phyloP scores from a whole-genome alignment of 2,329 filamentous ascomycete species.

The Fusarium lyarnte region DNA sequence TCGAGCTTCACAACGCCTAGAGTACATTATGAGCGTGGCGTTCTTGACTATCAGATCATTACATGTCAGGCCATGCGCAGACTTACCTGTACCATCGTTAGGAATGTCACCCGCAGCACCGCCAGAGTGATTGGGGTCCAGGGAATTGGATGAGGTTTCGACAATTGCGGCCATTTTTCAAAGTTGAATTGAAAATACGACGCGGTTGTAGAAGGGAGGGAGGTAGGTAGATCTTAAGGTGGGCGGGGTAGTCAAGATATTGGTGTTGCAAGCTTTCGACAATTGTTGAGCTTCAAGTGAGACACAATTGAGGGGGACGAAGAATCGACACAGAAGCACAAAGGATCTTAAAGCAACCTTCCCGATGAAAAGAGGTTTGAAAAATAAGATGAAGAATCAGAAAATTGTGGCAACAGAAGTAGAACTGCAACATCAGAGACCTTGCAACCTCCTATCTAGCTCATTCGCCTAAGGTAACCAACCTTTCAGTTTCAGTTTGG shows the following conservation, averaged over 20 bases:
- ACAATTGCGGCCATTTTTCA: slow-evolving; percentile 48
- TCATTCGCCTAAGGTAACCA: slow-evolving; percentile 21
- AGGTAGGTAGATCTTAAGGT: slow-evolving; percentile 18
- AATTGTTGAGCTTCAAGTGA: slow-evolving; percentile 37
- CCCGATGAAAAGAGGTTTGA: slow-evolving; percentile 23
- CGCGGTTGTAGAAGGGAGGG: slow-evolving; percentile 25
- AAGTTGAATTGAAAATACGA: slow-evolving; percentile 14
- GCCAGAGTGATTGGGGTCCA: slow-evolving; percentile 49
- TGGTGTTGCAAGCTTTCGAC: slow-evolving; percentile 37
- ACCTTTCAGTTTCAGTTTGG: slow-evolving; percentile 14
- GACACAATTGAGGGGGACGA: slow-evolving; percentile 31
- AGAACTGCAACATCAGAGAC: slow-evolving; percentile 38
- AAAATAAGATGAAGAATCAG: slow-evolving; percentile 24
- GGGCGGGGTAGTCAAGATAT: slow-evolving; percentile 32
- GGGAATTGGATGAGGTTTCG: slow-evolving; percentile 56
- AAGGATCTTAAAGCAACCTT: slow-evolving; percentile 5
- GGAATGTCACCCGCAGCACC: slow-evolving; percentile 62
- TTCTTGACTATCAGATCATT: slow-evolving; percentile 33
- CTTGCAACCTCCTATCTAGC: slow-evolving; percentile 37
- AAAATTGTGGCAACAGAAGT: slow-evolving; percentile 27
- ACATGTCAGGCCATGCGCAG: slow-evolving; percentile 19
- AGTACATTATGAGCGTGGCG: slow-evolving; percentile 30
- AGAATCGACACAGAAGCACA: slow-evolving; percentile 14
- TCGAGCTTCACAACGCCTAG: slow-evolving; percentile 87
- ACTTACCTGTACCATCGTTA: slow-evolving; percentile 77